Conservation (phyloP, 1,284 basidiomycete genomes). For the Chalciporus sp. region DNA sequence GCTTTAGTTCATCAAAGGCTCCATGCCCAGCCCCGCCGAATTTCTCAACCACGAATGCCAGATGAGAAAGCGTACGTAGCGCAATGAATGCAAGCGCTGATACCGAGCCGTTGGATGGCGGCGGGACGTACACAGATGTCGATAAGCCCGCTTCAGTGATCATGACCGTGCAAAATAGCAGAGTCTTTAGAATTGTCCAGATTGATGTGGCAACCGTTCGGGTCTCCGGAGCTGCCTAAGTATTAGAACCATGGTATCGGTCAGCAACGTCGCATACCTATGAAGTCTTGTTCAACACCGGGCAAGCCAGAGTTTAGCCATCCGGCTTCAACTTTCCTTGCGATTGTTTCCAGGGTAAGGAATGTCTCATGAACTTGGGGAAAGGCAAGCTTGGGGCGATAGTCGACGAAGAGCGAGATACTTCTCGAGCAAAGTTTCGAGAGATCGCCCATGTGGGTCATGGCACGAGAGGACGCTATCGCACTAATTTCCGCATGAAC, state of each 20-base stretch:
- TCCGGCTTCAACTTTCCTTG: slow-evolving; percentile 48
- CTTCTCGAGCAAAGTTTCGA: slow-evolving; percentile 52
- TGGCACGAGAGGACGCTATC: slow-evolving; percentile 45
- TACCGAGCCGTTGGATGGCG: slow-evolving; percentile 36
- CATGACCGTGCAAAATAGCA: slow-evolving; percentile 71
- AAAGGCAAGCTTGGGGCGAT: slow-evolving; percentile 48
- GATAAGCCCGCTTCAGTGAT: slow-evolving; percentile 63
- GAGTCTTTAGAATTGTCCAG: slow-evolving; percentile 69
- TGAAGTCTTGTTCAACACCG: slow-evolving; percentile 39
- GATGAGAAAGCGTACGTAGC: slow-evolving; percentile 56
- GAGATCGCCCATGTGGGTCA: slow-evolving; percentile 52
- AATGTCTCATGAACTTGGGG: slow-evolving; percentile 45
- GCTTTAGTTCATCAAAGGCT: slow-evolving; percentile 67
- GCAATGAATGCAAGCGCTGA: slow-evolving; percentile 50
- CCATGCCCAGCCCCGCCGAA: slow-evolving; percentile 64
- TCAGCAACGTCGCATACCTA: slow-evolving; percentile 31
- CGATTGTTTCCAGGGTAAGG: slow-evolving; percentile 40
- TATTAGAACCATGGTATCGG: slow-evolving; percentile 3
- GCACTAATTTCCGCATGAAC: slow-evolving; percentile 39
- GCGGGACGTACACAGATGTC: slow-evolving; percentile 51
- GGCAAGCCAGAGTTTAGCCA: slow-evolving; percentile 55
- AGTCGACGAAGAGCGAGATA: slow-evolving; percentile 50
- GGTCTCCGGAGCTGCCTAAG: slow-evolving; percentile 40
- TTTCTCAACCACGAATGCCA: slow-evolving; percentile 72
- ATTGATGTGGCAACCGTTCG: slow-evolving; percentile 48